Conservation (phyloP, 805 yeast species). For the Starmerella sp. region DNA sequence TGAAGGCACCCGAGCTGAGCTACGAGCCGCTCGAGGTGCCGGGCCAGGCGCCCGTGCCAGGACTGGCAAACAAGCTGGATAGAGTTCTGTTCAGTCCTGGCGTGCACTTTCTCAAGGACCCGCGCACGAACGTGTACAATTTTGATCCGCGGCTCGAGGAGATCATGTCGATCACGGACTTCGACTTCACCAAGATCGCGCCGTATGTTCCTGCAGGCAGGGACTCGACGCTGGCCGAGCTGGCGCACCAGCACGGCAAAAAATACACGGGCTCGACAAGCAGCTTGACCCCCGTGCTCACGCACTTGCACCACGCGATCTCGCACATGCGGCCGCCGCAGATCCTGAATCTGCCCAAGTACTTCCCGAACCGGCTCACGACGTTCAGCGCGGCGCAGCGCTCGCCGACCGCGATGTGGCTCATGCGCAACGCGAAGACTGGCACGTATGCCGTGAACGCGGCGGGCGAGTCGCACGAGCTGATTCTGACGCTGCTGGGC, state of each 20-base stretch:
- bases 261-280: slow-evolving; percentile 71
- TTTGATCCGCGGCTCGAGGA: slow-evolving; percentile 49
- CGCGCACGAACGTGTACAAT: slow-evolving; percentile 62
- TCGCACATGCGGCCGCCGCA: slow-evolving; percentile 50
- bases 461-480: slow-evolving; percentile 53
- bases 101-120: slow-evolving; percentile 66
- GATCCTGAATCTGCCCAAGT: slow-evolving; percentile 36
- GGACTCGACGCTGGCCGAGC: slow-evolving; percentile 41
- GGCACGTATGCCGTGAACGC: slow-evolving; percentile 55
- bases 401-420: slow-evolving; percentile 46
- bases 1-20: not conserved
- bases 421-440: slow-evolving; percentile 36
- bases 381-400: slow-evolving; percentile 38
- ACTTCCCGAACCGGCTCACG: slow-evolving; percentile 31
- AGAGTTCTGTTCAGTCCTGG: slow-evolving; percentile 70
- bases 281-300: slow-evolving; percentile 66
- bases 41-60: slow-evolving; percentile 37
- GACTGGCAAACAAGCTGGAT: slow-evolving; percentile 53
- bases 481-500: slow-evolving; percentile 63
- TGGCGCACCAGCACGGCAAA: slow-evolving; percentile 34
- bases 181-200: slow-evolving; percentile 48
- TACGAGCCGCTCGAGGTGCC: slow-evolving; percentile 19
- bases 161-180: slow-evolving; percentile 53
- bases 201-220: slow-evolving; percentile 56
- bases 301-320: slow-evolving; percentile 63